Base-by-base conservation (phyloP, 2,329 filamentous ascomycete genomes). In the Pseudopyrenochaeta lycopersici region DNA sequence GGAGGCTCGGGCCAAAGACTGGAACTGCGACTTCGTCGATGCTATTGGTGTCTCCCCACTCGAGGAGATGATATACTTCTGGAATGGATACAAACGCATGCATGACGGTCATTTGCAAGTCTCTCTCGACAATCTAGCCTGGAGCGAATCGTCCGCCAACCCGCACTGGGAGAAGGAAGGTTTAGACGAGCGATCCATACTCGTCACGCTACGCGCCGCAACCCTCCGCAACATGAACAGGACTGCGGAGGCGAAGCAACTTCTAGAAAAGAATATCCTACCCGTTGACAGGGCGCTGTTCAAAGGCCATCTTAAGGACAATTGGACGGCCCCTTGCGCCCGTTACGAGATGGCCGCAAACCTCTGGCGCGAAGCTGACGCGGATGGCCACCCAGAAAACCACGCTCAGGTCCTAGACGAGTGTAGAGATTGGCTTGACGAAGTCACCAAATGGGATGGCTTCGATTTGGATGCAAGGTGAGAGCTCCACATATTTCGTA, bases 41-140 rank as follows among this genome's bases (percentile, higher is more conserved):
- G 92, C 90, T 0, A 82, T 96, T 7, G 92, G 92, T 0, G 82
- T 91, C 2, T 90, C 88, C 54, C 95, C 95, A 0, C 81, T 91
- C 0, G 86, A 92, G 67, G 95, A 98, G 78, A 96, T 98, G 90
- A 88, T 90, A 11, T 96, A 94, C 73, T 87, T 98, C 66, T 98
- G 93, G 93, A 93, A 91, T 68, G 94, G 93, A 0, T 87, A 86
- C 64, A 94, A 91, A 76, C 87, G 92, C 49, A 96, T 97, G 91
- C 80, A 84, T 2, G 66, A 77, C 1, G 77, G 78, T 0, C 85
- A 94, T 54, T 79, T 97, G 12, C 80, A 89, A 42, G 77, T 81
- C 36, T 90, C 87, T 0, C 72, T 91, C 32, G 76, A 72, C 1
- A 83, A 84, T n/a, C 77, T 97, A 10, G 79, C 81, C 0, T 96